phyloP scores from a whole-genome alignment of 2,329 filamentous ascomycete genomes.

The Pseudogymnoascus pannorum region DNA sequence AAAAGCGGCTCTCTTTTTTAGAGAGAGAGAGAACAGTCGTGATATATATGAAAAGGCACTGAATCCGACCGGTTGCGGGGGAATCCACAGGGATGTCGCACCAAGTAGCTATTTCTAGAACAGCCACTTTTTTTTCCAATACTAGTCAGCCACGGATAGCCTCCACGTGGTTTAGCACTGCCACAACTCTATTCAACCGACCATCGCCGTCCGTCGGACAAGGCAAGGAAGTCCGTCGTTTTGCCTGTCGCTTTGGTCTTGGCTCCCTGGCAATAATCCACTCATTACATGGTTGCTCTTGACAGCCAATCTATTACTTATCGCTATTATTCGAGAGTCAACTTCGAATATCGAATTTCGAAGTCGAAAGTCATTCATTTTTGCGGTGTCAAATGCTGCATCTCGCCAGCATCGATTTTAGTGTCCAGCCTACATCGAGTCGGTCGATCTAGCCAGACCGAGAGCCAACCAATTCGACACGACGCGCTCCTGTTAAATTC shows the following conservation, averaged over 20 bases:
- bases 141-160: slow-evolving; percentile 6
- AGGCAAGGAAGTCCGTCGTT: background rate
- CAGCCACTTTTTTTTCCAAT: background rate
- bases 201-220: background rate
- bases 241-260: background rate
- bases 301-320: background rate
- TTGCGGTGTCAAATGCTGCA: background rate
- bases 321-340: background rate
- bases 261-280: background rate
- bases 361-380: background rate
- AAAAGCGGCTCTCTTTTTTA: background rate
- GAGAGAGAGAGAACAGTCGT: background rate
- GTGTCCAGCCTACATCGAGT: background rate
- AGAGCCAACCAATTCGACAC: slow-evolving; percentile 8
- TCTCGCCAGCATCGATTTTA: background rate
- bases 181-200: slow-evolving; percentile 1
- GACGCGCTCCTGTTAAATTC: background rate
- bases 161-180: slow-evolving; percentile 5
- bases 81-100: background rate
- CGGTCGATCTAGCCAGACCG: slow-evolving; percentile 2
- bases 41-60: background rate
- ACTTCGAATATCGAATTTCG: background rate
- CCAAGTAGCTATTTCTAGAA: slow-evolving; percentile 1
- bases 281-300: background rate
- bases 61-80: background rate